Conservation (phyloP, 768 basidiomycete genomes). For the Macrolepiota dolichaula region DNA sequence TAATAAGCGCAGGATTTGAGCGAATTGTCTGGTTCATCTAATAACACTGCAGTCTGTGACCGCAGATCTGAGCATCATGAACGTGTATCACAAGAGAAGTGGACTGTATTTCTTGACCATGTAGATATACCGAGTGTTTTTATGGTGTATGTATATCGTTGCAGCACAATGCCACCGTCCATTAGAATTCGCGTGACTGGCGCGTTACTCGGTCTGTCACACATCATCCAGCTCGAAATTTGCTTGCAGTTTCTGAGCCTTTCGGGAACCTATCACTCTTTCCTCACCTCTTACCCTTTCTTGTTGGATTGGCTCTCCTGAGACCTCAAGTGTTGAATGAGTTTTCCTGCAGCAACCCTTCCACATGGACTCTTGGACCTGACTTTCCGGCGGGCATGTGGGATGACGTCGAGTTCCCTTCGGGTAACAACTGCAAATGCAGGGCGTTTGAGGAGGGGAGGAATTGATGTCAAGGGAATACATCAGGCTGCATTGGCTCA, state of each 20-base stretch:
- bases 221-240: background rate
- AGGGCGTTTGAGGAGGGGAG: background rate
- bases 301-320: background rate
- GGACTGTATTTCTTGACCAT: conserved; percentile 1
- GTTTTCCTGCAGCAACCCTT: background rate
- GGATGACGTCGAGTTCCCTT: background rate
- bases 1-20: conserved; percentile 19
- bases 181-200: background rate
- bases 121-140: conserved; percentile 1
- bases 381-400: background rate
- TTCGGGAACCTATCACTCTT: background rate
- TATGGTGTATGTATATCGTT: conserved; percentile 5
- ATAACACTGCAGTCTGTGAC: background rate
- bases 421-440: background rate
- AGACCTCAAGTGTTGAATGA: background rate
- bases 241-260: background rate
- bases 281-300: background rate
- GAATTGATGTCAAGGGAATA: background rate
- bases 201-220: background rate
- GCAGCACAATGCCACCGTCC: background rate
- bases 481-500: background rate
- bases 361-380: conserved; percentile 4
- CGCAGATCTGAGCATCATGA: background rate
- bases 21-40: no score
- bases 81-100: background rate